Evolutionary conservation across 1,284 basidiomycete genomes (phyloP).

Genomic region (Anthracocystis walkeri): DNA sequence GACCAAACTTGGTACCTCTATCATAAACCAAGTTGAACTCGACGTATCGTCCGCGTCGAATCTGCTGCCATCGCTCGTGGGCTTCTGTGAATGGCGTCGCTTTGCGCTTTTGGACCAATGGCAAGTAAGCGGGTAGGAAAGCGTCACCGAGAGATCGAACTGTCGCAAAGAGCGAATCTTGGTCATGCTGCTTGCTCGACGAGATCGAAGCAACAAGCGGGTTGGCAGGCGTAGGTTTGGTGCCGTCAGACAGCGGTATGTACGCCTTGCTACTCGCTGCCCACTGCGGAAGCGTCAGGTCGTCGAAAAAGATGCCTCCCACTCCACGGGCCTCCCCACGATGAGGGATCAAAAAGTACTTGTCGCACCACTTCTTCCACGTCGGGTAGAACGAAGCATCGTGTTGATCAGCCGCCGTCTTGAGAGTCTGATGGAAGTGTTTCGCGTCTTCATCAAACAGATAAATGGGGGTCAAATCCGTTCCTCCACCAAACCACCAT

Average conservation of each 20-base stretch:
- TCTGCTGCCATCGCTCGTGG: conserved; percentile 64
- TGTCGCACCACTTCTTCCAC: conserved; percentile 97
- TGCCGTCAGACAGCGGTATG: conserved; percentile 59
- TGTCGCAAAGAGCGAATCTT: conserved; percentile 62
- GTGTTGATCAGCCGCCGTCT: conserved; percentile 81
- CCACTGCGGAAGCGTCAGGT: conserved; percentile 61
- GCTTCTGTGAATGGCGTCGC: conserved; percentile 44
- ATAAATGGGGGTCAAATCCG: conserved; percentile 93
- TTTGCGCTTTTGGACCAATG: conserved; percentile 62
- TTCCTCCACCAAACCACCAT: conserved; percentile 99
- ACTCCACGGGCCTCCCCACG: conserved; percentile 89
- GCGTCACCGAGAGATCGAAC: conserved; percentile 64
- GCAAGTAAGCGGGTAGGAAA: conserved; percentile 67
- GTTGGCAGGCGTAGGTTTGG: conserved; percentile 19
- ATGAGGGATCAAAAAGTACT: conserved; percentile 95
- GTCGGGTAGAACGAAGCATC: conserved; percentile 79
- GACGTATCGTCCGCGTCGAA: conserved; percentile 65
- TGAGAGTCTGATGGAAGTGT: conserved; percentile 87
- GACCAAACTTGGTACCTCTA: conserved; percentile 68
- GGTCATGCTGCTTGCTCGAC: conserved; percentile 51
- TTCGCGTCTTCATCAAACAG: conserved; percentile 86
- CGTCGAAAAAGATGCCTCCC: conserved; percentile 95
- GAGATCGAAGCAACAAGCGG: conserved; percentile 38
- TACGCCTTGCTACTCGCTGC: conserved; percentile 26
- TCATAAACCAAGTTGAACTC: conserved; percentile 69